Percentiles rank a stretch among this genome's conserved stretches.
phyloP scores from a whole-genome alignment of 345 rosid species.

The Nasturtium officinale region DNA sequence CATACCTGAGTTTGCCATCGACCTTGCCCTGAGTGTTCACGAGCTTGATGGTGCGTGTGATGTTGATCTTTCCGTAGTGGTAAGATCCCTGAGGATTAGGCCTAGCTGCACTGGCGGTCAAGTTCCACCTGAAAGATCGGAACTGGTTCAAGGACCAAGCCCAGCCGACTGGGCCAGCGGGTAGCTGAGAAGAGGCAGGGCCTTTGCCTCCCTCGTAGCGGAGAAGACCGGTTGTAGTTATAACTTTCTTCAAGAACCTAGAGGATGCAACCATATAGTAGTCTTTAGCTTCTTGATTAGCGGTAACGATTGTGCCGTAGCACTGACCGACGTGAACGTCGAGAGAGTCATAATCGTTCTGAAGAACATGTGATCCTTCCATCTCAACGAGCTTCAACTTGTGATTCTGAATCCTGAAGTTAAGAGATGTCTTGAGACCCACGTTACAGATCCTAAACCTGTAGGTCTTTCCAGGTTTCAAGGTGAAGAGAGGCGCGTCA shows the following conservation, averaged over 20 bases:
- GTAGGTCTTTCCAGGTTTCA: constrained; percentile 64
- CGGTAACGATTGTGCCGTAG: constrained; percentile 55
- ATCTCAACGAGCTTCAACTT: constrained; percentile 66
- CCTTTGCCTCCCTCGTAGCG: constrained; percentile 52
- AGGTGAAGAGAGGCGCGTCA: constrained; percentile 53
- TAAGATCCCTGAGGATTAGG: constrained; percentile 90
- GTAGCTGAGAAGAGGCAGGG: constrained; percentile 52
- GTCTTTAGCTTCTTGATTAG: constrained; percentile 57
- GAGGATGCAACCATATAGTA: constrained; percentile 69
- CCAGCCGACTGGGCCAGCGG: constrained; percentile 64
- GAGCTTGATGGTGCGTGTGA: constrained; percentile 67
- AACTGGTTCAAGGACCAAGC: constrained; percentile 79
- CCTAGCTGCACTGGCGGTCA: constrained; percentile 77
- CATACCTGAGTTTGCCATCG: constrained; percentile 61
- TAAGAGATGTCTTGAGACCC: constrained; percentile 60
- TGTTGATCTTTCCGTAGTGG: constrained; percentile 69
- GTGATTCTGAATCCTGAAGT: constrained; percentile 71
- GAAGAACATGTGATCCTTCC: constrained; percentile 73
- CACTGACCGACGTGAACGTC: constrained; percentile 76
- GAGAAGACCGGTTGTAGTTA: constrained; percentile 50
- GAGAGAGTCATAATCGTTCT: constrained; percentile 63
- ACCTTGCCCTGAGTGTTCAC: constrained; percentile 51
- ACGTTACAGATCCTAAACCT: constrained; percentile 69
- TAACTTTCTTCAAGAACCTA: constrained; percentile 51
- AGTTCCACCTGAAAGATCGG: constrained; percentile 76